phyloP scores from a whole-genome alignment of 2,329 filamentous ascomycete genomes.

The Fusarium fracticaudum region DNA sequence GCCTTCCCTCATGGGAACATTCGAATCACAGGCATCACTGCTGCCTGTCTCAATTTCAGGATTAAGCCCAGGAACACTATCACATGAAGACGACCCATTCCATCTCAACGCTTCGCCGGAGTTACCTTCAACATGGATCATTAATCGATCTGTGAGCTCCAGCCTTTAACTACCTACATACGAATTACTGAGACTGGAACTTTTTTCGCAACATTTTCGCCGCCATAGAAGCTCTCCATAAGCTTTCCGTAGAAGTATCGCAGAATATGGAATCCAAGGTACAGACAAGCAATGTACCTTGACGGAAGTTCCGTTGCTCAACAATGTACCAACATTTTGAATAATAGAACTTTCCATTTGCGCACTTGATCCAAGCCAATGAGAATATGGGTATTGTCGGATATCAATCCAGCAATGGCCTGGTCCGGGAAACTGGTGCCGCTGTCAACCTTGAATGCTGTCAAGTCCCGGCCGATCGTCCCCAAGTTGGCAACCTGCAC shows the following conservation, averaged over 20 bases:
- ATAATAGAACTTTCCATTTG: neutral
- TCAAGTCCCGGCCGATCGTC: constrained; percentile 27
- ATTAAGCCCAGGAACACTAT: neutral
- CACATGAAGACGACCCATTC: neutral
- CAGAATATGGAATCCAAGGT: neutral
- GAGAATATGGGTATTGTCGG: constrained; percentile 18
- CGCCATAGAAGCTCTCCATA: constrained; percentile 13
- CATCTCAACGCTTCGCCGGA: neutral
- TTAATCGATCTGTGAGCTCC: constrained; percentile 1
- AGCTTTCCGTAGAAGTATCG: constrained; percentile 16
- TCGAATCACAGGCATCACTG: neutral
- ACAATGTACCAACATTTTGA: neutral
- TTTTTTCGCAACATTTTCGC: neutral
- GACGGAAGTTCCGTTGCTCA: neutral
- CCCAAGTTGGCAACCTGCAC: constrained; percentile 10
- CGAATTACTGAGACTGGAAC: neutral
- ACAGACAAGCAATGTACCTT: neutral
- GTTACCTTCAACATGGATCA: neutral
- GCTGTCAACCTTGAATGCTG: constrained; percentile 9
- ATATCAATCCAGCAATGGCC: constrained; percentile 17
- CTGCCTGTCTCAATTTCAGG: neutral
- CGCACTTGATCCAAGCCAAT: neutral
- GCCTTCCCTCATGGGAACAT: neutral
- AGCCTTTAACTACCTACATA: neutral
- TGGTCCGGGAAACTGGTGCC: constrained; percentile 24